Evolutionary conservation across 257 asterid species (phyloP).

Genomic region (Lavandula angustifolia): DNA sequence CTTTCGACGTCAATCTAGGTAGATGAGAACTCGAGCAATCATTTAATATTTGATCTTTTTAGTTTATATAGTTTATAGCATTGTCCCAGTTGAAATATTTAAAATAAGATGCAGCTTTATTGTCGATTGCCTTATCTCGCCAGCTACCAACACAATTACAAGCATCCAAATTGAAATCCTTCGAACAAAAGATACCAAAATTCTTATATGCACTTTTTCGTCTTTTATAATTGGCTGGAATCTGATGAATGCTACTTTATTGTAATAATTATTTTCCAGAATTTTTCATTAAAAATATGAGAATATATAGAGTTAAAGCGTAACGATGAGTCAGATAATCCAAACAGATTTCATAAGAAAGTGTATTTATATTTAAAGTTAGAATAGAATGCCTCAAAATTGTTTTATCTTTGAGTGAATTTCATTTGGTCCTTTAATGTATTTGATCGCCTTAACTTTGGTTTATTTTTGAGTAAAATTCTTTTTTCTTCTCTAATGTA

Average conservation of each 20-base stretch:
- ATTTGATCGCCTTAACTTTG: too few relatives aligned
- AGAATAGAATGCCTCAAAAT: too few relatives aligned
- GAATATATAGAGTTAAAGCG: too few relatives aligned
- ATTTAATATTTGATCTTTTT: not conserved
- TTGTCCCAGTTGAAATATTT: not conserved
- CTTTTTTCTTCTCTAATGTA: too few relatives aligned
- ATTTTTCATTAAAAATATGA: too few relatives aligned
- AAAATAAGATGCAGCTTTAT: not conserved
- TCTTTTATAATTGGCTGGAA: constrained; percentile 20
- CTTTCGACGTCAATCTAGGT: not conserved
- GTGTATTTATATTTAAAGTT: too few relatives aligned
- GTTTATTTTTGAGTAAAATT: too few relatives aligned
- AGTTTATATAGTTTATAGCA: not conserved
- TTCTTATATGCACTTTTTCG: not conserved
- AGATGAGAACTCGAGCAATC: not conserved
- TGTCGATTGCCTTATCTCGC: not conserved
- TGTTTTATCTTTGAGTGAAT: too few relatives aligned
- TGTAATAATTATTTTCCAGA: too few relatives aligned
- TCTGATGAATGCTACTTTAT: not conserved
- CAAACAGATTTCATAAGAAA: too few relatives aligned
- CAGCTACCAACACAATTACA: not conserved
- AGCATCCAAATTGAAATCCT: not conserved
- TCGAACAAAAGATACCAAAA: constrained; percentile 4
- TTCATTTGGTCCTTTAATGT: too few relatives aligned
- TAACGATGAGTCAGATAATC: too few relatives aligned